Base-by-base conservation (phyloP, 108 stramenopile species). In the Cylindrotheca fusiformis region DNA sequence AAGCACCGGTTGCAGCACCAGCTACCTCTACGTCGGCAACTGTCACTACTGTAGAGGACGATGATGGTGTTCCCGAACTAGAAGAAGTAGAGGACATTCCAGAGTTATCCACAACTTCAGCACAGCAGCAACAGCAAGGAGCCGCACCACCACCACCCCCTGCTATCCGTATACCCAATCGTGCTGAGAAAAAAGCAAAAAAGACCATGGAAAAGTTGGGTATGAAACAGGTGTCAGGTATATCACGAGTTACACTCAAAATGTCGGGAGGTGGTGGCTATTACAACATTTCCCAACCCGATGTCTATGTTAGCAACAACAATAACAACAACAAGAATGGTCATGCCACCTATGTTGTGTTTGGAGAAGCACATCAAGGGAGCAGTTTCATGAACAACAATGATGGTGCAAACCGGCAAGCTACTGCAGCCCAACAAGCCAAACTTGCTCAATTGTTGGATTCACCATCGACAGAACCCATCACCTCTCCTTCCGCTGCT, bases 341-440 rank as follows among this genome's bases (percentile, higher is more conserved):
- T 60, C n/a, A n/a, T n/a, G n/a, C n/a, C n/a, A 94, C 96, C 29
- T 98, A 95, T 64, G 76, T 98, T 51, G 81, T 98, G 77, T 98
- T 98, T 77, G 97, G 97, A 32, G 95, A 95, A 84, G 97, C 96
- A 41, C 91, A 88, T 73, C 90, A 88, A 36, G 72, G 65, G 2
- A 56, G 33, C 8, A 53, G 60, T 14, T 6, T 14, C 36, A 41
- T 41, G 36, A 14, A 41, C 5, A 8, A 36, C 23, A 18, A 18
- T 8, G 52, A 91, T 87, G 26, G 78, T 80, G 72, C 91, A 91
- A 77, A n/a, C n/a, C n/a, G n/a, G n/a, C n/a, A n/a, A n/a, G n/a
- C n/a, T n/a, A 83, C 88, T 66, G 82, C 74, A 27, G 45, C 46
- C 29, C 71, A 69, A 27, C 76, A 71, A 49, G 71, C 71, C 24